These are phyloP conservation scores for Magnolia kwangsiensis DNA, from an alignment of 164 flowering plant genomes.

Conservation along the genomic window DNA sequence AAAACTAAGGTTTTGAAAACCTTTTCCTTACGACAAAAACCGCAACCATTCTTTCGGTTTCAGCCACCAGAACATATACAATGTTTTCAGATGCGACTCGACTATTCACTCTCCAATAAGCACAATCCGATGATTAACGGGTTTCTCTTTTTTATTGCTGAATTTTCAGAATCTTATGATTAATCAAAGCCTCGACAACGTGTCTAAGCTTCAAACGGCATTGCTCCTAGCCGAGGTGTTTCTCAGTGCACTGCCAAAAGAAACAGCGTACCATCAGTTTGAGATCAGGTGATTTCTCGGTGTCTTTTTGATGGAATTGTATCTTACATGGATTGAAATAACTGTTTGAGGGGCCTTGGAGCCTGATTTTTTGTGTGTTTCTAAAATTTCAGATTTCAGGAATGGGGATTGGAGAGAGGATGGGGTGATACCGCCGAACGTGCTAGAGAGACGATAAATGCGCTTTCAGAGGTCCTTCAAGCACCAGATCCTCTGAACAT, in stretches of 20 bases:
- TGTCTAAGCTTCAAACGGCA: conserved; percentile 61
- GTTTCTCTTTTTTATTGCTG: background rate
- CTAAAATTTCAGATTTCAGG: conserved; percentile 45
- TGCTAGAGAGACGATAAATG: conserved; percentile 63
- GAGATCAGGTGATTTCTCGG: conserved; percentile 46
- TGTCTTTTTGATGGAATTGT: no score
- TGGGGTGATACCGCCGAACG: conserved; percentile 86
- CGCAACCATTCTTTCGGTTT: no score
- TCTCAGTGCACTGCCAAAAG: conserved; percentile 46
- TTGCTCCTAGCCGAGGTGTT: conserved; percentile 56
- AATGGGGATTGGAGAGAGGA: conserved; percentile 93
- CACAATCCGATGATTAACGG: background rate
- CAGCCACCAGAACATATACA: no score
- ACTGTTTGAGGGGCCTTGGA: background rate
- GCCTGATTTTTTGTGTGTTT: background rate
- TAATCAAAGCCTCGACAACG: conserved; percentile 55
- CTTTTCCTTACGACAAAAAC: no score
- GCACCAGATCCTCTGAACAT: conserved; percentile 76
- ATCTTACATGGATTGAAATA: background rate
- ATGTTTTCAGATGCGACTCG: no score
- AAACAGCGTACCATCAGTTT: conserved; percentile 59
- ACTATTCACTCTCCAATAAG: no score
- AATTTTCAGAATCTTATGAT: conserved; percentile 73
- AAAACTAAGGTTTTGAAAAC: background rate
- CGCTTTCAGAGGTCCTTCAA: conserved; percentile 68